phyloP scores from a whole-genome alignment of 257 asterid genomes.

The Datura wrightii region DNA sequence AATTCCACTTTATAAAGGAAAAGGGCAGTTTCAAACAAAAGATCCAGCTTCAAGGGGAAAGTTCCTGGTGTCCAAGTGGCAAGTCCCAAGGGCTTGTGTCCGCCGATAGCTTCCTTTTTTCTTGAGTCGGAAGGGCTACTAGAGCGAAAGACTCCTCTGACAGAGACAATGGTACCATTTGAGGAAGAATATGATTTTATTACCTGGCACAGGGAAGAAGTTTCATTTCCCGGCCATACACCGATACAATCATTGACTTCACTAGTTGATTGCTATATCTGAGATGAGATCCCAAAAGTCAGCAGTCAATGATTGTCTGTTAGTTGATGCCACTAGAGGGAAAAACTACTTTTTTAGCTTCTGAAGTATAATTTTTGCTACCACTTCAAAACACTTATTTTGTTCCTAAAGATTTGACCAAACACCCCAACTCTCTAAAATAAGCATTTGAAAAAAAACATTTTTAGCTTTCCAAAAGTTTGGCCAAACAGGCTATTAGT shows the following conservation, averaged over 20 bases:
- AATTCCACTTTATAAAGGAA: neutral
- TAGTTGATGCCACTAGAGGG: neutral
- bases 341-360: neutral
- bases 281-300: constrained; percentile 8
- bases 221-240: neutral
- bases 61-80: too few species aligned
- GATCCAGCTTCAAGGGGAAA: neutral
- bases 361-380: neutral
- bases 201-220: neutral
- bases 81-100: neutral
- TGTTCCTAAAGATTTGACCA: neutral
- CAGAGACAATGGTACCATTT: neutral
- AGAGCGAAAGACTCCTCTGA: neutral
- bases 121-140: neutral
- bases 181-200: neutral
- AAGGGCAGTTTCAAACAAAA: neutral
- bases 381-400: neutral
- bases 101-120: neutral
- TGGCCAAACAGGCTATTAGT: neutral
- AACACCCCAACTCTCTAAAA: neutral
- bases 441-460: neutral
- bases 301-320: neutral
- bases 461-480: neutral
- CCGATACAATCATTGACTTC: constrained; percentile 3
- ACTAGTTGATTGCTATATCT: neutral